Evolutionary conservation across 73 alveolate species (phyloP), one percentile per base, ranked within the genome.

Genomic region (Tetrahymena malaccensis): DNA sequence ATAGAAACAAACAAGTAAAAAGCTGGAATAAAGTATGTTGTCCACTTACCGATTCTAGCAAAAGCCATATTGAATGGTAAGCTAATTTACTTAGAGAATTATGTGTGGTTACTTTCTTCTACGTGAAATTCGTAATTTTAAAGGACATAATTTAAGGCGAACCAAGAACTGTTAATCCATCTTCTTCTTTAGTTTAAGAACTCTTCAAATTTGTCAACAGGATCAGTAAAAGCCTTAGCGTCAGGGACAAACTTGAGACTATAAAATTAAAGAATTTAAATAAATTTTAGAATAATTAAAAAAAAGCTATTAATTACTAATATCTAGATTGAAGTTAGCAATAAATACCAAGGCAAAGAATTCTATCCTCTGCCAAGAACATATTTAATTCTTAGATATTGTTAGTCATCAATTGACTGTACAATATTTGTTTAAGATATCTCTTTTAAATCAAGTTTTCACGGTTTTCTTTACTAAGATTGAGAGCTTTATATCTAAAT

Each of bases 281-380:
- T 50, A 11, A 50, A 15, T 50, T 50, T 19, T 13, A 13, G 1
- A 17, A 44, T 13, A 44, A 4, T 6, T 50, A 50, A 10, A 0
- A 11, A 3, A 50, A 50, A 11, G 83, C 13, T 50, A 21, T 50
- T 40, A 13, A 50, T 50, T 50, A 50, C 83, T 85, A 95, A 57
- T 85, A 95, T 43, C 43, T 70, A 9, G 89, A 70, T 70, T 70
- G 37, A n/a, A 70, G 89, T n/a, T 95, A 33, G 84, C 97, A 95
- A 56, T 84, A 95, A 22, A 95, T 22, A n/a, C 93, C 70, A 22
- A 35, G 93, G 22, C 98, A 96, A 84, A 97, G 96, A 40, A 97
- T 96, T 85, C 99, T 93, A 93, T 97, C 98, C 70, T 97, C 99
- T 15, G 99, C 99, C 35, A 97, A 93, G 43, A 89, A 97, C 96